Base-by-base conservation (phyloP, 2,329 filamentous ascomycete species). In the Arachnomyces sp. region DNA sequence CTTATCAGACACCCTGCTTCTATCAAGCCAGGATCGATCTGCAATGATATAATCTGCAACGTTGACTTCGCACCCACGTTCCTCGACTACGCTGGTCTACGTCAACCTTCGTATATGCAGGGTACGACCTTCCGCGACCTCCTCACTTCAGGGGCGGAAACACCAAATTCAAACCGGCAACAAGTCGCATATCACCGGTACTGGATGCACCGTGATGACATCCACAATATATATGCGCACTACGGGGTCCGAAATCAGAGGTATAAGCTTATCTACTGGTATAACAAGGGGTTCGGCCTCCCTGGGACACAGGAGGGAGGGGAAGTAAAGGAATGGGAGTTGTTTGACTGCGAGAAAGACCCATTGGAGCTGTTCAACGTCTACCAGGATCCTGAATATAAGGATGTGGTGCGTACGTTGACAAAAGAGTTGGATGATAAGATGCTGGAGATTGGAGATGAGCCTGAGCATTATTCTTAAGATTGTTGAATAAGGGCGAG, bases 201-300 rank as follows among this genome's bases (percentile, higher is more conserved):
- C 53, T 75, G 71, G 71, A 75, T 75, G 72, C 68, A 75, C 50
- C 63, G 64, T 15, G 71, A 76, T 41, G 52, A 61, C 0, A 68
- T 71, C 7, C 71, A 76, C 43, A 49, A 72, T 5, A 68, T 67
- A 0, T 66, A 67, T 44, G 71, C 72, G 0, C 72, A 76, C 49
- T 75, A 75, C 39, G 72, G 72, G 1, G 58, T 73, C 5, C 59
- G 72, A 0, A 60, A 75, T 43, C 67, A 70, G 47, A 51, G 69
- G 3, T 74, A 74, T 47, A 76, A 76, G 60, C 47, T 76, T 2
- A 76, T 75, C 13, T 75, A 73, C 52, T 76, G 71, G 72, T 76
- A 75, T 44, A 71, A 71, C 36, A 67, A 74, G 47, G 60, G 58
- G 7, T 59, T 74, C 11, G 69, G 63, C 0, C 39, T 73, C 0